Percentiles rank a stretch among this genome's conserved stretches.
These are phyloP conservation scores for Xylaria hypoxylon DNA, from an alignment of 2,329 filamentous ascomycete species.

Conservation along the genomic window DNA sequence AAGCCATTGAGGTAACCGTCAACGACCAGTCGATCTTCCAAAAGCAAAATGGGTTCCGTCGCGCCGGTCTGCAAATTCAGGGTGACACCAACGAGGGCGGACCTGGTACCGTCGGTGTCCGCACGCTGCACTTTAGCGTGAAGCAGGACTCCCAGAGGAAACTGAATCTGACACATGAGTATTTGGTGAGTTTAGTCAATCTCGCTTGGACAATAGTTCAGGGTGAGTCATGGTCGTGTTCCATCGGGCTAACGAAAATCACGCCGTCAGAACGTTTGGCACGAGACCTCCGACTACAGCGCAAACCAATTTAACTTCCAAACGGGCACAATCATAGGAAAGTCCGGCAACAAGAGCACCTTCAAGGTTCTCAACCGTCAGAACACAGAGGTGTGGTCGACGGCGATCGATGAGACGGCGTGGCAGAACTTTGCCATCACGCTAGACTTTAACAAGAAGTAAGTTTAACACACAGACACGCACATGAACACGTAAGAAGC, in stretches of 20 bases:
- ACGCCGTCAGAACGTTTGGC: constrained; percentile 49
- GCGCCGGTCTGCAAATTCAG: constrained; percentile 58
- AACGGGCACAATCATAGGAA: constrained; percentile 52
- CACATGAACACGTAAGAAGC: not conserved
- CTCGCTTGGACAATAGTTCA: not conserved
- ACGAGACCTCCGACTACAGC: constrained; percentile 48
- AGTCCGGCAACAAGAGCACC: constrained; percentile 53
- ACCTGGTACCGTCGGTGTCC: constrained; percentile 50
- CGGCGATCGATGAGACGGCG: constrained; percentile 56
- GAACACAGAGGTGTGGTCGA: constrained; percentile 56
- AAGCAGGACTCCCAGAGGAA: constrained; percentile 48
- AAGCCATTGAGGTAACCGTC: constrained; percentile 59
- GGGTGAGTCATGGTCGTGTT: constrained; percentile 36
- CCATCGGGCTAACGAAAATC: constrained; percentile 22
- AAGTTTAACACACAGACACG: constrained; percentile 41
- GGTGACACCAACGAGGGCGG: constrained; percentile 56
- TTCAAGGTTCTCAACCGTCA: constrained; percentile 57
- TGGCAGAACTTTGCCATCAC: constrained; percentile 73
- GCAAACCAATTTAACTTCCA: constrained; percentile 54
- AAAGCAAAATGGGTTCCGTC: constrained; percentile 59
- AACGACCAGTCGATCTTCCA: constrained; percentile 60
- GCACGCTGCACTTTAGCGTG: constrained; percentile 50
- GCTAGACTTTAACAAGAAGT: constrained; percentile 67
- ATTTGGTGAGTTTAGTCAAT: constrained; percentile 41
- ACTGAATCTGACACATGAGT: constrained; percentile 52